Evolutionary conservation across 768 basidiomycete species (phyloP), one percentile per base, ranked within the genome.

Genomic region (Kwoniella dendrophila): DNA sequence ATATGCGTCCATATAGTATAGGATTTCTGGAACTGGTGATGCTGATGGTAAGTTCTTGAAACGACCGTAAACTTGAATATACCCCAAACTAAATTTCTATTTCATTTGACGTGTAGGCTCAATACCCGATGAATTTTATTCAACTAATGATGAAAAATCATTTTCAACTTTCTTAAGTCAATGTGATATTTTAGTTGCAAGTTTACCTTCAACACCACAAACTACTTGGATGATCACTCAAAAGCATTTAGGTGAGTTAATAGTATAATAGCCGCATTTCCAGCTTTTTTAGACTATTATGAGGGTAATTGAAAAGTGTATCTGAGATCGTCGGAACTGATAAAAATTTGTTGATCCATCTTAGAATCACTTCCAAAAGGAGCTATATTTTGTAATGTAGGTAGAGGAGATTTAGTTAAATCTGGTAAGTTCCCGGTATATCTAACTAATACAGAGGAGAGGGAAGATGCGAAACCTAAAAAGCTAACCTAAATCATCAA

Each of bases 351-450:
- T 14, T n/a, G 20, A 14, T 20, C 11, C 18, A 43, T 43, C 11
- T 3, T 47, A 73, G 74, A 38, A 12, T 27, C 40, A 14, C 51
- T 80, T 52, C 79, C 78, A 14, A 65, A 72, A 10, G 72, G 70
- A 16, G 65, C 72, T 1, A 51, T 79, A 27, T 73, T 80, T 22
- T 63, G 79, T 27, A 80, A 80, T 56, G 74, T 80, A 36, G 80
- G 80, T 0, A 60, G 80, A 32, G 80, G 80, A 1, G 73, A 75
- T 50, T 66, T 79, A 14, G 61, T 79, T 38, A 68, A 71, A 45
- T 73, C 77, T 26, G 72, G 76, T 78, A 22, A 49, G 72, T 62
- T 16, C 22, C 36, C 18, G 32, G 47, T n/a, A 22, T 32, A 59
- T 16, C 20, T 24, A 22, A 38, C 45, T 29, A 18, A 40, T 40